Evolutionary conservation across 2,329 filamentous ascomycete species (phyloP), one percentile per base, ranked within the genome.

Genomic region (Zalaria obscura): DNA sequence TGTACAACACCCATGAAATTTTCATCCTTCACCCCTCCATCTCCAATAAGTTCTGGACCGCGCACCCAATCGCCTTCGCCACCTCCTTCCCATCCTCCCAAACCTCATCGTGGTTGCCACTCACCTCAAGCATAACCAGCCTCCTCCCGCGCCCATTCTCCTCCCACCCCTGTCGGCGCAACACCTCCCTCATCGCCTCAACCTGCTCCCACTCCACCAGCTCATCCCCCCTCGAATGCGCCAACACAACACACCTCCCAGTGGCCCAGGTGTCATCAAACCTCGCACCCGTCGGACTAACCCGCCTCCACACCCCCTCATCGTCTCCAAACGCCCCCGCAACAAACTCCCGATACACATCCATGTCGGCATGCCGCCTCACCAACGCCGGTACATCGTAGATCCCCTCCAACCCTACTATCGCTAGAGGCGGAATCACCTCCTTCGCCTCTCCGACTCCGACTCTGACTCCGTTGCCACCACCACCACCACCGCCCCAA

Each of bases 371-470:
- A 35, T 72, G 67, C 37, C 67, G 62, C 5, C 52, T 44, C 1
- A 71, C 56, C 18, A 84, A 58, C 0, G 67, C 67, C 5, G 65
- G 65, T 6, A 86, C 57, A 52, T 81, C 73, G 57, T 83, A 84
- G 25, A 86, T 74, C 1, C 81, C 80, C 42, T 73, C 72, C 18
- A 82, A 59, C 29, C 76, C 71, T 4, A 83, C 54, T n/a, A 83
- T 59, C 3, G 69, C 72, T 3, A 61, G 52, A 0, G 76, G 76
- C 4, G 50, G 49, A 6, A 50, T 44, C n/a, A 55, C 50, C 25
- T 54, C 53, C 27, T 28, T 10, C 8, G 25, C 29, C 50, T 37
- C 33, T 49, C 48, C 27, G 52, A 43, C 10, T 49, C 52, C 8
- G 43, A 38, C 1, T n/a, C n/a, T n/a, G n/a, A n/a, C n/a, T n/a